These are phyloP conservation scores for Favolaschia claudopus DNA, from an alignment of 768 basidiomycete genomes.

Conservation along the genomic window DNA sequence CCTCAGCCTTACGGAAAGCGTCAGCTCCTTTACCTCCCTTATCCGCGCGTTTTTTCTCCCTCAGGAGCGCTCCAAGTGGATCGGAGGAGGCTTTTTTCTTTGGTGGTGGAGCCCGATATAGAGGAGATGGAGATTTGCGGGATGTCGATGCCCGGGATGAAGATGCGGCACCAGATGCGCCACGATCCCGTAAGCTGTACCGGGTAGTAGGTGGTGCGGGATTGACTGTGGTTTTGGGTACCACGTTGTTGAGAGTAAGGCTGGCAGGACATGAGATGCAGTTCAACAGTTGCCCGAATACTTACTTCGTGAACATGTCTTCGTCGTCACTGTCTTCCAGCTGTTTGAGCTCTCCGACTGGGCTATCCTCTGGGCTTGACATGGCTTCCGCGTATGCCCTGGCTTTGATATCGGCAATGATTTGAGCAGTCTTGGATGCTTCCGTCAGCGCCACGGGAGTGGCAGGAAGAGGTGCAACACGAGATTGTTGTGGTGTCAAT, in stretches of 20 bases:
- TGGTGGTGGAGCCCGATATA: conserved; percentile 12
- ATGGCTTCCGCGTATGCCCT: conserved; percentile 55
- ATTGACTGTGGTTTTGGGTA: conserved; percentile 11
- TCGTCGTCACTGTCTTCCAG: conserved; percentile 64
- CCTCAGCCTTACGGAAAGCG: conserved; percentile 56
- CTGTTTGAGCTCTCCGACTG: conserved; percentile 49
- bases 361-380: conserved; percentile 53
- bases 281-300: too few relatives aligned
- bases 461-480: conserved; percentile 8
- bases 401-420: conserved; percentile 74
- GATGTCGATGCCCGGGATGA: conserved; percentile 16
- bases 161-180: conserved; percentile 7
- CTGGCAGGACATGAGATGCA: conserved; percentile 1
- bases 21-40: conserved; percentile 47
- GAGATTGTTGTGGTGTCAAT: conserved; percentile 11
- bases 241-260: conserved; percentile 16
- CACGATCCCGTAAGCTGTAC: conserved; percentile 19
- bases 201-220: conserved; percentile 11
- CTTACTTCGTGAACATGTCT: conserved; percentile 19
- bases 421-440: conserved; percentile 57
- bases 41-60: conserved; percentile 55
- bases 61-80: conserved; percentile 62
- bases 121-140: too few relatives aligned
- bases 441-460: conserved; percentile 41
- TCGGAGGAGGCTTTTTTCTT: conserved; percentile 44